Conservation (phyloP, 2,329 filamentous ascomycete species). For the Nothophoma quercina region DNA sequence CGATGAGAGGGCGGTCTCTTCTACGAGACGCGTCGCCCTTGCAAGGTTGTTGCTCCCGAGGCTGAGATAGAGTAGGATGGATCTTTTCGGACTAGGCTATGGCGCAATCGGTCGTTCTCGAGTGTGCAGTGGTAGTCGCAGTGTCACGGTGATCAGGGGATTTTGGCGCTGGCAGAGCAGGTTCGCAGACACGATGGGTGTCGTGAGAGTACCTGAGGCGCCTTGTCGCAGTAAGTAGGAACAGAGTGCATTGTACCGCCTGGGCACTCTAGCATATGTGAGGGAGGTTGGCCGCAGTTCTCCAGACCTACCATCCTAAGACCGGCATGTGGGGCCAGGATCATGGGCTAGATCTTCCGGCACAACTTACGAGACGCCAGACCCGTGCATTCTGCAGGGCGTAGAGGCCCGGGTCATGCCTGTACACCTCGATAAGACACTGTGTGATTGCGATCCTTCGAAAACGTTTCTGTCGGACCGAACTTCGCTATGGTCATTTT, state of each 20-base stretch:
- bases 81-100: neutral
- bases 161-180: neutral
- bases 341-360: slow-evolving; percentile 9
- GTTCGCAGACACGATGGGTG: neutral
- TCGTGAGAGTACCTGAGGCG: slow-evolving; percentile 1
- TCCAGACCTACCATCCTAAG: slow-evolving; percentile 5
- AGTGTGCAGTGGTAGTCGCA: neutral
- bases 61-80: neutral
- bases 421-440: neutral
- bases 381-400: neutral
- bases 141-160: neutral
- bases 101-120: slow-evolving; percentile 3
- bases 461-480: neutral
- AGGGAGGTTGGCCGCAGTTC: slow-evolving; percentile 12
- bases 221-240: neutral
- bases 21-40: slow-evolving; percentile 3
- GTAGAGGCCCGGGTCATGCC: neutral
- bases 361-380: slow-evolving; percentile 9
- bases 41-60: neutral
- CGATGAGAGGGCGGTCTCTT: neutral
- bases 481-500: neutral
- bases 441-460: slow-evolving; percentile 1
- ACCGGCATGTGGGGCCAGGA: slow-evolving; percentile 13
- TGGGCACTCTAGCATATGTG: slow-evolving; percentile 10
- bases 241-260: slow-evolving; percentile 4